Percentiles rank a stretch among this genome's conserved stretches.
Evolutionary conservation across 805 yeast species (phyloP).

Genomic region (Starmerella stigmatis): DNA sequence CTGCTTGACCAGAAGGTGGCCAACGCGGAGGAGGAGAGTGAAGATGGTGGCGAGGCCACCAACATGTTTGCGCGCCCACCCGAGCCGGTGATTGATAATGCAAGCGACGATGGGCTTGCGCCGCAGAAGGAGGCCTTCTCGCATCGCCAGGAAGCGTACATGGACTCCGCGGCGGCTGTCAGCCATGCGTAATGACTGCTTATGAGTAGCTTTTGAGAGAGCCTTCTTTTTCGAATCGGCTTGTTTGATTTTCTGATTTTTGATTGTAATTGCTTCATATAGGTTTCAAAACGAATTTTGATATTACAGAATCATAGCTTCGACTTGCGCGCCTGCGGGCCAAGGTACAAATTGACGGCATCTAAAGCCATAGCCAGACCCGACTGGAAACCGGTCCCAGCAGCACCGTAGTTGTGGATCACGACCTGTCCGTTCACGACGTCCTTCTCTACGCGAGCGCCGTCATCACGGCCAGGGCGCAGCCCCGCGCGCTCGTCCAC

Average conservation of each 20-base stretch:
- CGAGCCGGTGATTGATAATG: constrained; percentile 1
- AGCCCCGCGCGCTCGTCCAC: constrained; percentile 61
- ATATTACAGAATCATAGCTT: constrained; percentile 2
- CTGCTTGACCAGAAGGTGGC: constrained; percentile 3
- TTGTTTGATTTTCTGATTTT: background rate
- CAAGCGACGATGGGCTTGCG: constrained; percentile 4
- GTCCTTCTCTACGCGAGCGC: constrained; percentile 58
- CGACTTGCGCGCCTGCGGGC: constrained; percentile 2
- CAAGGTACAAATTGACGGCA: constrained; percentile 28
- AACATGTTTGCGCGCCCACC: constrained; percentile 2
- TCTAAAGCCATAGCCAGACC: constrained; percentile 53
- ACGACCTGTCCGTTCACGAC: constrained; percentile 34
- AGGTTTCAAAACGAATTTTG: background rate
- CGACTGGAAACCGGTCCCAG: constrained; percentile 68
- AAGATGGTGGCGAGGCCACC: background rate
- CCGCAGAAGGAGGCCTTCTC: constrained; percentile 2
- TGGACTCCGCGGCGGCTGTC: constrained; percentile 2
- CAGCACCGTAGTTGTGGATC: constrained; percentile 69
- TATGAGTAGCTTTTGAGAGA: no score
- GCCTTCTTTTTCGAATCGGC: no score
- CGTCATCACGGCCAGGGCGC: constrained; percentile 69
- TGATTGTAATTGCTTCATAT: background rate
- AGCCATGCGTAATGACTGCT: constrained; percentile 3
- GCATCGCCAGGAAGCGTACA: constrained; percentile 1
- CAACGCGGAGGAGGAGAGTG: background rate